phyloP scores from a whole-genome alignment of 371 early-diverging fungal genomes.

The Catenaria anguillulae region DNA sequence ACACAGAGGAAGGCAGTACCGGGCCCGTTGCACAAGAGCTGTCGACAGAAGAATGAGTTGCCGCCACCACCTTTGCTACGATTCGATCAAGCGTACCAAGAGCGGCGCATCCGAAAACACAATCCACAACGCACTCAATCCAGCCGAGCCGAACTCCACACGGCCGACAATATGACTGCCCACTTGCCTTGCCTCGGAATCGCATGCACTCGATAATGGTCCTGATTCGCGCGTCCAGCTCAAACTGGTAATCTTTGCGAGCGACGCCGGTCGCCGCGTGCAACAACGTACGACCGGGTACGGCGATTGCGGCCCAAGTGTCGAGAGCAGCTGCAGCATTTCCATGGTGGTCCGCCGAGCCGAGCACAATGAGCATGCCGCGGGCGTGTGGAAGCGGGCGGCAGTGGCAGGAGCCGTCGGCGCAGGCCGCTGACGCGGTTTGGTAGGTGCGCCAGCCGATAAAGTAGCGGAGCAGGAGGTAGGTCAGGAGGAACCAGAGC shows the following conservation, averaged over 20 bases:
- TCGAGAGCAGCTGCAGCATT: conserved; percentile 48
- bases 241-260: conserved; percentile 33
- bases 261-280: conserved; percentile 43
- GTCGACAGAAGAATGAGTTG: background rate
- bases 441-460: no score
- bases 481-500: no score
- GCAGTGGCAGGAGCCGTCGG: no score
- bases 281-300: conserved; percentile 49
- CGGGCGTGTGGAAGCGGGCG: no score
- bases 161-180: conserved; percentile 52
- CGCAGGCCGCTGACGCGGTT: no score
- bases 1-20: conserved; percentile 78
- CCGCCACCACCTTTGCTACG: no score
- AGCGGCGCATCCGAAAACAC: conserved; percentile 32
- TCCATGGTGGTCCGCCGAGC: conserved; percentile 40
- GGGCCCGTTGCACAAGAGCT: conserved; percentile 84
- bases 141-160: conserved; percentile 32
- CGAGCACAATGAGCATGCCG: conserved; percentile 1
- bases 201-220: background rate
- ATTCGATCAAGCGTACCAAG: conserved; percentile 25
- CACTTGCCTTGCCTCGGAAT: conserved; percentile 55
- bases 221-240: conserved; percentile 11
- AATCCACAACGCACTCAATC: conserved; percentile 21
- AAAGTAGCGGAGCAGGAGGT: no score
- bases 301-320: conserved; percentile 24